phyloP scores from a whole-genome alignment of 108 stramenopile species.

The Poteriospumella lacustris region DNA sequence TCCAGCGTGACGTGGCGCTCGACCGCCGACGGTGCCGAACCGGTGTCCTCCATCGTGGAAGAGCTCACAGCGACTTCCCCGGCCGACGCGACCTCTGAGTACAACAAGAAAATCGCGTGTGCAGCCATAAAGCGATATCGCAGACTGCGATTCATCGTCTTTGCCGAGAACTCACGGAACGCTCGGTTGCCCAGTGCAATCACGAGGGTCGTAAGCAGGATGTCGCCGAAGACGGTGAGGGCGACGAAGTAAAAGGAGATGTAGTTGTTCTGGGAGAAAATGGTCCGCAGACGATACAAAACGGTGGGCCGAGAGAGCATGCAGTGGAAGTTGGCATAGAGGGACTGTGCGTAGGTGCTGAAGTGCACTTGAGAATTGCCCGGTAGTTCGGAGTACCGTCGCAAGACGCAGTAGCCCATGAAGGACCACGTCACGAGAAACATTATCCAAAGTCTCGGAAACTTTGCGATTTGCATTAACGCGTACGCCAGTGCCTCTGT shows the following conservation, averaged over 20 bases:
- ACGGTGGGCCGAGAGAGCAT: background rate
- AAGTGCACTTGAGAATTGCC: background rate
- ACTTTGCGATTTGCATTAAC: too few relatives aligned
- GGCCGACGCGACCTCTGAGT: too few relatives aligned
- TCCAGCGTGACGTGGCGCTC: background rate
- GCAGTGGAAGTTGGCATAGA: background rate
- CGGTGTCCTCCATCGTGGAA: too few relatives aligned
- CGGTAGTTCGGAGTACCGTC: background rate
- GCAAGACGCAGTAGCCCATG: background rate
- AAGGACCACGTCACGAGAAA: background rate
- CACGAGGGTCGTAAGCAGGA: background rate
- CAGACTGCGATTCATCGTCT: background rate
- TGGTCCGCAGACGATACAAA: background rate
- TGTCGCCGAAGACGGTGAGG: background rate
- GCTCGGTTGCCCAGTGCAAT: background rate
- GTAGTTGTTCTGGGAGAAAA: background rate
- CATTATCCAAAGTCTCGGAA: background rate
- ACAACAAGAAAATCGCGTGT: background rate
- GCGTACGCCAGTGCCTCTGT: too few relatives aligned
- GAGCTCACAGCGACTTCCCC: too few relatives aligned
- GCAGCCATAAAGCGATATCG: background rate
- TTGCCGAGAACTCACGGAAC: conserved; percentile 8
- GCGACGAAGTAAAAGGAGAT: background rate
- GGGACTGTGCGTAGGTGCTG: background rate
- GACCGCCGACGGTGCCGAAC: background rate